Evolutionary conservation across 2,329 filamentous ascomycete genomes (phyloP).

Genomic region (Escovopsis weberi): DNA sequence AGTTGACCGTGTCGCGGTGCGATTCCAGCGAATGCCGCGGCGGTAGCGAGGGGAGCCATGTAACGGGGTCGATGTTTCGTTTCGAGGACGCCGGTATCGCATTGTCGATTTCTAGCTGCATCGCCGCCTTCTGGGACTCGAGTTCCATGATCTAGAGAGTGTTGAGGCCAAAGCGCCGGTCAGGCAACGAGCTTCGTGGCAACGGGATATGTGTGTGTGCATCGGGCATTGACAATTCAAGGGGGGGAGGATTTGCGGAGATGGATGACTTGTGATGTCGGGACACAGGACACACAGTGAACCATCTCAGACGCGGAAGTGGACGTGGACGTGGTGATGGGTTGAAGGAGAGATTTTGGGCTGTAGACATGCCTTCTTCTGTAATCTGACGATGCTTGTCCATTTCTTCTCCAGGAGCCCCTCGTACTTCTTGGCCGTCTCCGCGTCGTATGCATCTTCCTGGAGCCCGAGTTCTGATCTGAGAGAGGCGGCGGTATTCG

Average conservation of each 20-base stretch:
- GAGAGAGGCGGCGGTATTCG: constrained; percentile 54
- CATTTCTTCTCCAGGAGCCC: constrained; percentile 94
- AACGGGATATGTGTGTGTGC: neutral
- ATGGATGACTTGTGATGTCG: too few relatives aligned
- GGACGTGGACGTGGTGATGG: neutral
- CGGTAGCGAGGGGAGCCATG: constrained; percentile 75
- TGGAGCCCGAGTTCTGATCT: constrained; percentile 64
- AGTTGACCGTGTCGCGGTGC: constrained; percentile 67
- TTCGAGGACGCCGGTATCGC: constrained; percentile 61
- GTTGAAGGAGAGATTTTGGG: neutral
- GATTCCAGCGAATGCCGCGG: constrained; percentile 71
- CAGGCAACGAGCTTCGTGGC: constrained; percentile 1
- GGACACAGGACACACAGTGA: too few relatives aligned
- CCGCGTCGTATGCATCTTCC: constrained; percentile 57
- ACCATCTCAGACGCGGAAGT: neutral
- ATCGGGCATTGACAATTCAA: neutral
- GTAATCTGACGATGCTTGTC: constrained; percentile 86
- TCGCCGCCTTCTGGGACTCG: constrained; percentile 53
- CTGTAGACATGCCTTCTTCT: constrained; percentile 58
- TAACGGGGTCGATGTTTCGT: constrained; percentile 67
- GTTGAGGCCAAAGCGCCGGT: constrained; percentile 2
- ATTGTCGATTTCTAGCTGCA: constrained; percentile 74
- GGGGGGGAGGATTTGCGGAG: neutral
- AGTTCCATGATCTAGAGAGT: constrained; percentile 70
- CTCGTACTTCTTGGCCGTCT: constrained; percentile 87